Percentiles rank a stretch among this genome's conserved stretches.
phyloP scores from a whole-genome alignment of 2,329 filamentous ascomycete species.

The Pseudogymnoascus sp. region DNA sequence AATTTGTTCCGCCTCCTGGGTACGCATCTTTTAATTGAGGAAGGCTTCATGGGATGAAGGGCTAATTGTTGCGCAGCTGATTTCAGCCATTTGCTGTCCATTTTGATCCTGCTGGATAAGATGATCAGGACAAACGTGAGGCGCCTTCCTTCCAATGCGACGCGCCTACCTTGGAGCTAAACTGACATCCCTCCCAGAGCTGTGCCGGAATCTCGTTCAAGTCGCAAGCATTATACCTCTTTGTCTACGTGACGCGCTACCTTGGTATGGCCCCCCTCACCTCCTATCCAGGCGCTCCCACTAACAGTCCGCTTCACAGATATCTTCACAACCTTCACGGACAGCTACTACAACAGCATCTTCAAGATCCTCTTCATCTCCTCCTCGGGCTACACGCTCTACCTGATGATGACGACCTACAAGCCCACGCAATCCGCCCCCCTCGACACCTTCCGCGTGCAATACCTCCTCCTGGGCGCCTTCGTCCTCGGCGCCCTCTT shows the following conservation, averaged over 20 bases:
- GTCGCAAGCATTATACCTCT: conserved; percentile 87
- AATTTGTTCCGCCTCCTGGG: conserved; percentile 63
- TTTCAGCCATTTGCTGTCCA: conserved; percentile 89
- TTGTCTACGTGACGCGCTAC: conserved; percentile 92
- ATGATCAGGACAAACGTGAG: conserved; percentile 86
- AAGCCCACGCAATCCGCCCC: conserved; percentile 96
- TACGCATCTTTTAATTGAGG: conserved; percentile 30
- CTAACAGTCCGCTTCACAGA: conserved; percentile 41
- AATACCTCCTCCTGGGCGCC: conserved; percentile 81
- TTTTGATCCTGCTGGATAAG: conserved; percentile 92
- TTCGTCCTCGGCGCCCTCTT: conserved; percentile 71
- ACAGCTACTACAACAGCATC: conserved; percentile 73
- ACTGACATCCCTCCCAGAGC: conserved; percentile 52
- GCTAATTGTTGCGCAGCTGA: conserved; percentile 52
- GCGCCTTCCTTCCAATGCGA: background rate
- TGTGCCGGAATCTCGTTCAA: conserved; percentile 98
- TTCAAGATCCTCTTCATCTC: conserved; percentile 95
- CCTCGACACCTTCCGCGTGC: conserved; percentile 92
- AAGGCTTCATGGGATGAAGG: background rate
- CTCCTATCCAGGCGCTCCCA: background rate
- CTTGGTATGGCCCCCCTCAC: conserved; percentile 50
- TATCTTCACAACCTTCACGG: conserved; percentile 74
- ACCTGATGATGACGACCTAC: conserved; percentile 96
- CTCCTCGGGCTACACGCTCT: conserved; percentile 87
- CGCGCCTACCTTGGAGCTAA: background rate